Conservation (phyloP, 1,139 yeast genomes). For the Suhomyces bokatorum region DNA sequence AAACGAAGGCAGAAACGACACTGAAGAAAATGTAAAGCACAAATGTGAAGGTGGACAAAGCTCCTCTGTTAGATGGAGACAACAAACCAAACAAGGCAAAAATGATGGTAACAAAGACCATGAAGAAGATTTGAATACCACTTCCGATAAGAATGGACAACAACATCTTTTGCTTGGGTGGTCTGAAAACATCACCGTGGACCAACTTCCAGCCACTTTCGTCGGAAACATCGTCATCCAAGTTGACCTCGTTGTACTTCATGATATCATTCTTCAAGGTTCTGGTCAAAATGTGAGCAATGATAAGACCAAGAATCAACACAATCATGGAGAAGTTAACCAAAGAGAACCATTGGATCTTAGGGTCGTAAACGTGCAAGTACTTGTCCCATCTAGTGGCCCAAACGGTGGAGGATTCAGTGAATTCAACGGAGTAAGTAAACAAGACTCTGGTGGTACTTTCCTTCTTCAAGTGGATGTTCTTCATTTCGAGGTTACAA, state of each 20-base stretch:
- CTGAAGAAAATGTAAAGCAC: conserved; percentile 80
- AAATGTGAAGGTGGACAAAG: conserved; percentile 87
- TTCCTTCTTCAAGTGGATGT: conserved; percentile 32
- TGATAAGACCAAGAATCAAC: conserved; percentile 70
- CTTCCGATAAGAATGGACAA: conserved; percentile 84
- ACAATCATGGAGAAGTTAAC: conserved; percentile 83
- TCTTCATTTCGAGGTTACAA: conserved; percentile 36
- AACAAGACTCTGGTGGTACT: conserved; percentile 33
- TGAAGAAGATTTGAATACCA: conserved; percentile 80
- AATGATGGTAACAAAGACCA: conserved; percentile 70
- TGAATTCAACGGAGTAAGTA: conserved; percentile 57
- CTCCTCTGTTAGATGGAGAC: conserved; percentile 94
- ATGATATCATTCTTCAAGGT: conserved; percentile 84
- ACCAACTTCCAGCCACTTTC: conserved; percentile 98
- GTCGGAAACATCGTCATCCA: conserved; percentile 85
- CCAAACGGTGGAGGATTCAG: conserved; percentile 77
- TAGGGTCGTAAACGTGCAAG: conserved; percentile 86
- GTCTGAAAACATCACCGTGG: conserved; percentile 92
- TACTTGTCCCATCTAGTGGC: conserved; percentile 99
- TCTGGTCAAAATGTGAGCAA: conserved; percentile 75
- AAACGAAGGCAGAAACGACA: conserved; percentile 79
- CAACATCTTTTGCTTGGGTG: conserved; percentile 71
- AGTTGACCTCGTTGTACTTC: conserved; percentile 83
- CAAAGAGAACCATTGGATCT: conserved; percentile 93
- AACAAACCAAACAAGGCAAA: conserved; percentile 88